Percentiles rank a stretch among this genome's conserved stretches.
These are phyloP conservation scores for Arbutus unedo DNA, from an alignment of 148 eudicot genomes.

Conservation along the genomic window DNA sequence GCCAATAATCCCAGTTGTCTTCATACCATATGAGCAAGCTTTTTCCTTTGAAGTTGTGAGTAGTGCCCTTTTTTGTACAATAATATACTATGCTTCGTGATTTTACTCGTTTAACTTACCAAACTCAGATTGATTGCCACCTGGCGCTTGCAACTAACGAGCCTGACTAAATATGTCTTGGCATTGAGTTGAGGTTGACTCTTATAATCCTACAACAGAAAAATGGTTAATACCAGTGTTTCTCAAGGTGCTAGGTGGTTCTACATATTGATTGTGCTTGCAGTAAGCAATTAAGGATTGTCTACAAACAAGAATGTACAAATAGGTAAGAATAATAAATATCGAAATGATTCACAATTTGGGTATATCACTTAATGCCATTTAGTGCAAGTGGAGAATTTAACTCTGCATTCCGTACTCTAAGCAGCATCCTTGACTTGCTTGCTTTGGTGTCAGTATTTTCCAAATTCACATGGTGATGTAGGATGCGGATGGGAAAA, in stretches of 20 bases:
- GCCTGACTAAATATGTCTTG: slow-evolving; percentile 9
- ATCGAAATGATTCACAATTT: background rate
- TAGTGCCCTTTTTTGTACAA: background rate
- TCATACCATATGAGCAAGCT: background rate
- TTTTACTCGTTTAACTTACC: background rate
- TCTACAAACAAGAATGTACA: background rate
- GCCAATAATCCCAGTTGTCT: background rate
- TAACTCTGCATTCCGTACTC: background rate
- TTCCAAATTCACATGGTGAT: background rate
- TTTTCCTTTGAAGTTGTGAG: background rate
- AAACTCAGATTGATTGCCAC: background rate
- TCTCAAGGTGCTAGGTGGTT: background rate
- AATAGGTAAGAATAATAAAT: background rate
- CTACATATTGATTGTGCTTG: background rate
- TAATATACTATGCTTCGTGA: background rate
- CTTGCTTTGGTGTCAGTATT: background rate
- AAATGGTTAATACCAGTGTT: background rate
- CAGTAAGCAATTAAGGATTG: background rate
- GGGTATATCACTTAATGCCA: background rate
- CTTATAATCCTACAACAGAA: background rate
- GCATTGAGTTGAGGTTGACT: background rate
- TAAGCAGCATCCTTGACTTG: background rate
- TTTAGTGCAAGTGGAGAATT: background rate
- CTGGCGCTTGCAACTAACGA: background rate
- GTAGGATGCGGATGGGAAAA: background rate